Conservation (phyloP, 2,329 filamentous ascomycete species). For the Akanthomyces dipterigenus region DNA sequence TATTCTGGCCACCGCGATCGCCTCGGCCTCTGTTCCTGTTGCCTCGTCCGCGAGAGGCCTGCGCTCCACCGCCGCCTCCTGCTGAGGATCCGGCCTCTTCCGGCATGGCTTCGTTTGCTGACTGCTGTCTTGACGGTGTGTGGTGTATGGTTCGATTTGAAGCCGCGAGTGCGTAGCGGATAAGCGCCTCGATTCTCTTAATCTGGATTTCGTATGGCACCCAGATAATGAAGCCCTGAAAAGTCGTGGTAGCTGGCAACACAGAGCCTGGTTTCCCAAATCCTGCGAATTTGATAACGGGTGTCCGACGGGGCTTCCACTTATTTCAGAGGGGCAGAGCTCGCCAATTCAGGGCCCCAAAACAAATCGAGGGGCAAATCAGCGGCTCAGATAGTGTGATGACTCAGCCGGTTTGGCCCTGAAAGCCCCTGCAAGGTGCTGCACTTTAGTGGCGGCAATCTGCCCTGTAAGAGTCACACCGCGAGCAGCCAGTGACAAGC, state of each 20-base stretch:
- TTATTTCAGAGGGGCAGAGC: constrained; percentile 10
- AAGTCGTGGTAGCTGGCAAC: neutral
- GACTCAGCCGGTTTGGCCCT: neutral
- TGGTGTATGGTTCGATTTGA: neutral
- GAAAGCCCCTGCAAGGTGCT: neutral
- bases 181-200: neutral
- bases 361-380: constrained; percentile 9
- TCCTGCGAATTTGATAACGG: neutral
- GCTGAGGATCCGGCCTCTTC: constrained; percentile 2
- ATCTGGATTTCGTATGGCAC: neutral
- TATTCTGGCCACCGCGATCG: constrained; percentile 1
- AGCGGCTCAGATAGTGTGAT: neutral
- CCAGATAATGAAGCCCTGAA: neutral
- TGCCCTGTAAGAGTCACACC: constrained; percentile 10
- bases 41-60: constrained; percentile 6
- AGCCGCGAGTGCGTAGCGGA: neutral
- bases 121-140: neutral
- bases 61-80: neutral
- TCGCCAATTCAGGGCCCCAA: constrained; percentile 3
- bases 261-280: neutral
- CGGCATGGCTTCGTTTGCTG: constrained; percentile 3
- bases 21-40: constrained; percentile 6
- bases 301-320: constrained; percentile 7
- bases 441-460: neutral
- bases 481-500: neutral